Evolutionary conservation across 2,329 filamentous ascomycete species (phyloP).

Genomic region (Ambrosiella cleistominuta): DNA sequence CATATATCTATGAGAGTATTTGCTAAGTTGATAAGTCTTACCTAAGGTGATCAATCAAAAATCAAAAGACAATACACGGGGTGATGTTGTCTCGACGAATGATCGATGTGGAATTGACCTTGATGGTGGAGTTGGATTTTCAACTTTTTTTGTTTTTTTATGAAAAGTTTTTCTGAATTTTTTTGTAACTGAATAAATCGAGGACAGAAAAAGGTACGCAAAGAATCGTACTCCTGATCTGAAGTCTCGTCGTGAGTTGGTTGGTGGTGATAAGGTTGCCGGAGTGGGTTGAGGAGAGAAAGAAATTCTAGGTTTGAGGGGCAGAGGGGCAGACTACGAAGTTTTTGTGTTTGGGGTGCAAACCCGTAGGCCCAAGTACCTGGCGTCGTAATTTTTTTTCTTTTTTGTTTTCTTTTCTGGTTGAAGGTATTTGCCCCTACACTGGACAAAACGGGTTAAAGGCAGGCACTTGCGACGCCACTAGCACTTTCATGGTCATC

Average conservation of each 20-base stretch:
- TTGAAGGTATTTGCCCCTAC: neutral
- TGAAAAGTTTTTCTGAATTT: constrained; percentile 17
- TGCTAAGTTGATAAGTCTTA: neutral
- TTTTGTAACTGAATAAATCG: constrained; percentile 27
- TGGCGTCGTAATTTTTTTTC: neutral
- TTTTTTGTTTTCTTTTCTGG: neutral
- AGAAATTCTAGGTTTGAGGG: constrained; percentile 19
- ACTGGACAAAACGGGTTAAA: constrained; percentile 4
- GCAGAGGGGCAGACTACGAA: constrained; percentile 1
- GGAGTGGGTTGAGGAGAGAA: constrained; percentile 25
- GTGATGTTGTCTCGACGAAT: constrained; percentile 10
- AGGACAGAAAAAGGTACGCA: constrained; percentile 44
- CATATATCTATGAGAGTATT: no score
- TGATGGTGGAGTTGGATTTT: constrained; percentile 41
- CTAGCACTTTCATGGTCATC: neutral
- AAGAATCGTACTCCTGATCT: constrained; percentile 37
- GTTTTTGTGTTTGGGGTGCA: neutral
- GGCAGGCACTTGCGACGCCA: constrained; percentile 2
- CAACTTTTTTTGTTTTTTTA: constrained; percentile 34
- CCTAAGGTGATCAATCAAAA: neutral
- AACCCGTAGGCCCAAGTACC: neutral
- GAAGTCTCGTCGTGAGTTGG: constrained; percentile 28
- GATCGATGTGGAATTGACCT: constrained; percentile 17
- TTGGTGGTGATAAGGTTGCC: constrained; percentile 27
- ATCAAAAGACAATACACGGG: constrained; percentile 10